These are phyloP conservation scores for Ascochyta rabiei DNA, from an alignment of 2,329 filamentous ascomycete genomes.

Conservation along the genomic window DNA sequence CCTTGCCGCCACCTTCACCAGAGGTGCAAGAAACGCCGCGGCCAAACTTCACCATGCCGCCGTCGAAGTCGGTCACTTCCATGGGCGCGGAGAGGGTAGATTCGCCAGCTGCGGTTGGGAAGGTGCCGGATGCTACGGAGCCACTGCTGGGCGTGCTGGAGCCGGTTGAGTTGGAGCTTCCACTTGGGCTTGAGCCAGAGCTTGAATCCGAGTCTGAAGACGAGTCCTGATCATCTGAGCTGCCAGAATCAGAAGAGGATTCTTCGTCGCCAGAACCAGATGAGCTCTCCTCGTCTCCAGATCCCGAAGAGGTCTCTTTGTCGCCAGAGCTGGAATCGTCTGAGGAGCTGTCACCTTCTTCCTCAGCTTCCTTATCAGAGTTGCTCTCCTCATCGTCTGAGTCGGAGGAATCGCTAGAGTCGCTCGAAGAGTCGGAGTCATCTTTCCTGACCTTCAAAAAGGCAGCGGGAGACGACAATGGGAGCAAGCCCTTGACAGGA, in stretches of 20 bases:
- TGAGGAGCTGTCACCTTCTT: not conserved
- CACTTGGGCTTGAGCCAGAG: not conserved
- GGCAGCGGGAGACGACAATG: conserved; percentile 3
- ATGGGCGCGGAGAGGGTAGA: conserved; percentile 25
- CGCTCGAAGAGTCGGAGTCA: not conserved
- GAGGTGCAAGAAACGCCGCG: conserved; percentile 42
- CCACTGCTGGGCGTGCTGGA: conserved; percentile 8
- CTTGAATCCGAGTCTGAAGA: not conserved
- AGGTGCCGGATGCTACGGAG: conserved; percentile 22
- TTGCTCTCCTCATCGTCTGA: not conserved
- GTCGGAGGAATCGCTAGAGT: not conserved
- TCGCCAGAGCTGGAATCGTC: not conserved
- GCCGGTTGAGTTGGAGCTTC: not conserved
- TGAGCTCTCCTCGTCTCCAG: not conserved
- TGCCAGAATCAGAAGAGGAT: not conserved
- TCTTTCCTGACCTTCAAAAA: not conserved
- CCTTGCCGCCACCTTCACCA: conserved; percentile 51
- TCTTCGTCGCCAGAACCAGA: not conserved
- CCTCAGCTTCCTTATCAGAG: not conserved
- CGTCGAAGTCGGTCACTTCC: conserved; percentile 31
- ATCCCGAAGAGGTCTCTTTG: not conserved
- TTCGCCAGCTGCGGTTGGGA: conserved; percentile 29
- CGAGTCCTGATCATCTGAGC: not conserved
- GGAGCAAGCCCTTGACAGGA: conserved; percentile 23
- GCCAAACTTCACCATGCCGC: conserved; percentile 29